Evolutionary conservation across 1,139 yeast species (phyloP).

Genomic region (Geotrichum australiense): DNA sequence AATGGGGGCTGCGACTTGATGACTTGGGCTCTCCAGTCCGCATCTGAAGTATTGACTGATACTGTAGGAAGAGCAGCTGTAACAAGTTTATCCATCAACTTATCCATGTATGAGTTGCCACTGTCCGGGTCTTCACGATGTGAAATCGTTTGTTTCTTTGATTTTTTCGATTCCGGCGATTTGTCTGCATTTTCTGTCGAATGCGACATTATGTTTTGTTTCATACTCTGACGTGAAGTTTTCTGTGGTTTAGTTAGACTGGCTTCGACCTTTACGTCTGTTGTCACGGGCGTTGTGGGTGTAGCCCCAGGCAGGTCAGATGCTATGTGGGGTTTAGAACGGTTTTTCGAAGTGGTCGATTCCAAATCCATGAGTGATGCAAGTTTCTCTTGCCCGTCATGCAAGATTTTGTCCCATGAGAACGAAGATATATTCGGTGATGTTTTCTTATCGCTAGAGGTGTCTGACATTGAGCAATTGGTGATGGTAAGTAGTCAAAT

Average conservation of each 20-base stretch:
- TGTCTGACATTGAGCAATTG: too few species aligned
- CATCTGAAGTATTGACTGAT: constrained; percentile 34
- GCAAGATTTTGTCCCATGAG: constrained; percentile 15
- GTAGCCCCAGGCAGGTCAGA: not conserved
- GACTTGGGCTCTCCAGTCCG: constrained; percentile 28
- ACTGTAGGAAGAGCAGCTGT: constrained; percentile 66
- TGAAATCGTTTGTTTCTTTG: not conserved
- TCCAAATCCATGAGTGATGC: constrained; percentile 9
- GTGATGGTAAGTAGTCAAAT: too few species aligned
- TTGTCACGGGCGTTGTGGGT: not conserved
- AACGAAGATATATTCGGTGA: constrained; percentile 4
- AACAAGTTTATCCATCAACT: constrained; percentile 60
- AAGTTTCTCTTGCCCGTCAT: constrained; percentile 16
- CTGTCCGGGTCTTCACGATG: not conserved
- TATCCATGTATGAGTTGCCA: constrained; percentile 42
- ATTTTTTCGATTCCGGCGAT: not conserved
- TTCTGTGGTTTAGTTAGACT: not conserved
- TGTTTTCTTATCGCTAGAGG: too few species aligned
- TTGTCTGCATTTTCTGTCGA: not conserved
- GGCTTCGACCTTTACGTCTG: constrained; percentile 2
- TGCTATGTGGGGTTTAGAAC: not conserved
- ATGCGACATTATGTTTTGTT: constrained; percentile 6
- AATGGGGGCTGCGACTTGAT: constrained; percentile 63
- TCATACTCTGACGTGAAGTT: constrained; percentile 11
- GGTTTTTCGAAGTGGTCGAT: not conserved